Evolutionary conservation across 2,329 filamentous ascomycete species (phyloP).

Genomic region (Hypoxylon sp.): DNA sequence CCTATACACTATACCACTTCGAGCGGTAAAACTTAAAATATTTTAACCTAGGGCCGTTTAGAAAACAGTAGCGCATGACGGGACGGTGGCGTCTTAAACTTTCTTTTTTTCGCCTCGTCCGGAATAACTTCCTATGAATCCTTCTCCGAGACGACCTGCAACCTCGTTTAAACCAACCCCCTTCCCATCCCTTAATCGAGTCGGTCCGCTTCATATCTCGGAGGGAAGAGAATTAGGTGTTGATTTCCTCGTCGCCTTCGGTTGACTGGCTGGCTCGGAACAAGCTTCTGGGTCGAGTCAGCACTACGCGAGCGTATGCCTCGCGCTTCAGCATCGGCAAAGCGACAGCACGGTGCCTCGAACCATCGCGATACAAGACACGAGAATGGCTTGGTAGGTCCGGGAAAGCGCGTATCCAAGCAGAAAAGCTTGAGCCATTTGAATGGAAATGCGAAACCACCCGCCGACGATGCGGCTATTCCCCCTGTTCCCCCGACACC

Average conservation of each 20-base stretch:
- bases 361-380: constrained; percentile 81
- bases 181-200: constrained; percentile 17
- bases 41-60: constrained; percentile 17
- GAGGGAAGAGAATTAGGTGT: constrained; percentile 34
- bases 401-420: constrained; percentile 73
- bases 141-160: constrained; percentile 26
- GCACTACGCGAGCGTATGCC: constrained; percentile 67
- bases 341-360: constrained; percentile 72
- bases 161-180: constrained; percentile 22
- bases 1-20: constrained; percentile 16
- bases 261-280: constrained; percentile 61
- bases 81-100: constrained; percentile 26
- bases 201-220: constrained; percentile 10
- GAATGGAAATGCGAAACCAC: constrained; percentile 55
- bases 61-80: constrained; percentile 34
- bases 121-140: constrained; percentile 45
- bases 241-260: constrained; percentile 47
- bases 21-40: constrained; percentile 17
- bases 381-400: constrained; percentile 88
- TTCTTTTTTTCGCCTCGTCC: constrained; percentile 22
- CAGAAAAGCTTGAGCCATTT: constrained; percentile 64
- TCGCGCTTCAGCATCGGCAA: constrained; percentile 71
- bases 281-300: constrained; percentile 61
- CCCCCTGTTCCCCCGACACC: constrained; percentile 55
- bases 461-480: constrained; percentile 53